Conservation (phyloP, 2,329 filamentous ascomycete genomes). For the Capronia epimyces region DNA sequence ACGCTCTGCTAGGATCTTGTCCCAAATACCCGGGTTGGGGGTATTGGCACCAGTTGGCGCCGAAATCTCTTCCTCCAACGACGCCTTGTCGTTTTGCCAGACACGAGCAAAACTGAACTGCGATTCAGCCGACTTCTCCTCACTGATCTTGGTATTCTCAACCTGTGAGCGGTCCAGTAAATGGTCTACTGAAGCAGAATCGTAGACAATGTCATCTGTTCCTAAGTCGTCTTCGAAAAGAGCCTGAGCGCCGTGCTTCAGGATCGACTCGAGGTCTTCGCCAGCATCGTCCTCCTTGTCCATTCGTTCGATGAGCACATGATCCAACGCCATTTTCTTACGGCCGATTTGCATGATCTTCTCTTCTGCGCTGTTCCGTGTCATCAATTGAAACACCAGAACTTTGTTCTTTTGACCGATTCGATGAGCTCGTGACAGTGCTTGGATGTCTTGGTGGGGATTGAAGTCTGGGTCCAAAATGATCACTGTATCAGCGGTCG, state of each 20-base stretch:
- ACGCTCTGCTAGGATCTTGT: conserved; percentile 77
- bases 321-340: conserved; percentile 93
- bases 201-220: conserved; percentile 69
- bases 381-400: conserved; percentile 90
- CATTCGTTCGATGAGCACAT: conserved; percentile 89
- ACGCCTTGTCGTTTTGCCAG: conserved; percentile 76
- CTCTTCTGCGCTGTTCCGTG: conserved; percentile 81
- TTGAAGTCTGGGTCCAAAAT: conserved; percentile 98
- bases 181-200: conserved; percentile 74
- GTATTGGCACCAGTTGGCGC: conserved; percentile 51
- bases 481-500: conserved; percentile 94
- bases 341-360: conserved; percentile 93
- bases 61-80: conserved; percentile 59
- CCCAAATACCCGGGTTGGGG: conserved; percentile 63
- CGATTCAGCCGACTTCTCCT: conserved; percentile 63
- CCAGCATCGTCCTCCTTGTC: conserved; percentile 73
- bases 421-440: conserved; percentile 85
- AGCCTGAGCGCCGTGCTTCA: conserved; percentile 80
- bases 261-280: conserved; percentile 77
- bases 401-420: conserved; percentile 97
- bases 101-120: conserved; percentile 87
- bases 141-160: conserved; percentile 62
- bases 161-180: conserved; percentile 80
- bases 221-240: conserved; percentile 73
- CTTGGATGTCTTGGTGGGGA: conserved; percentile 95